Conservation (phyloP, 2,329 filamentous ascomycete genomes). For the Aspergillus fumigatus region DNA sequence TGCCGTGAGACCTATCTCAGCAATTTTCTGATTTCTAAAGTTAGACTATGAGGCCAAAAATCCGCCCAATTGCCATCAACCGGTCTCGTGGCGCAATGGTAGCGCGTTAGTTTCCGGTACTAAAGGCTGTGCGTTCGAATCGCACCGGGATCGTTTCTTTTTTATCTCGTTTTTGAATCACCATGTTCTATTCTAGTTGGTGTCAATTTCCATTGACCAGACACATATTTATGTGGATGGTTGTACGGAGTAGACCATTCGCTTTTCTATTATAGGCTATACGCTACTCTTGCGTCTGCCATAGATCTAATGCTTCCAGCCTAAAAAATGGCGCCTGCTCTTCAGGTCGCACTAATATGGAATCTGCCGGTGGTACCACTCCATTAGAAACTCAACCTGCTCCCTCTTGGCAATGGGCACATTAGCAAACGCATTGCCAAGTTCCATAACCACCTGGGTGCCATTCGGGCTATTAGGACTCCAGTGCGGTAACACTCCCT, state of each 20-base stretch:
- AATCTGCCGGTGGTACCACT: slow-evolving; percentile 18
- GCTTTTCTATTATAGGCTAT: too few relatives aligned
- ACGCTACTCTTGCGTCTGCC: background rate
- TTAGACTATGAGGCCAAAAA: background rate
- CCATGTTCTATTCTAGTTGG: too few relatives aligned
- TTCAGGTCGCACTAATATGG: background rate
- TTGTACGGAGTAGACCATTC: too few relatives aligned
- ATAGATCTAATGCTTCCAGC: too few relatives aligned
- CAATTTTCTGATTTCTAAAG: too few relatives aligned
- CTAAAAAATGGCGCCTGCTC: too few relatives aligned
- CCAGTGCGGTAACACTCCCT: slow-evolving; percentile 15
- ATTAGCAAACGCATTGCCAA: slow-evolving; percentile 16
- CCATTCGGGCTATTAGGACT: slow-evolving; percentile 16
- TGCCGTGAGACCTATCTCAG: too few relatives aligned
- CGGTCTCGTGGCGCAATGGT: slow-evolving; percentile 34
- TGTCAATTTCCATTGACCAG: too few relatives aligned
- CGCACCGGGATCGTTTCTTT: slow-evolving; percentile 25
- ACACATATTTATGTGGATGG: too few relatives aligned
- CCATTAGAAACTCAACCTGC: slow-evolving; percentile 19
- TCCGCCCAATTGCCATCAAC: background rate
- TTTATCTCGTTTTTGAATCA: background rate
- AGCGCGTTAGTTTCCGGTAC: slow-evolving; percentile 37
- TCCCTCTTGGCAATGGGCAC: slow-evolving; percentile 17
- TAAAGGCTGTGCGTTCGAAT: slow-evolving; percentile 35
- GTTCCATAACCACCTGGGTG: slow-evolving; percentile 19